Conservation (phyloP, 164 flowering plant genomes). For the Malania oleifera region DNA sequence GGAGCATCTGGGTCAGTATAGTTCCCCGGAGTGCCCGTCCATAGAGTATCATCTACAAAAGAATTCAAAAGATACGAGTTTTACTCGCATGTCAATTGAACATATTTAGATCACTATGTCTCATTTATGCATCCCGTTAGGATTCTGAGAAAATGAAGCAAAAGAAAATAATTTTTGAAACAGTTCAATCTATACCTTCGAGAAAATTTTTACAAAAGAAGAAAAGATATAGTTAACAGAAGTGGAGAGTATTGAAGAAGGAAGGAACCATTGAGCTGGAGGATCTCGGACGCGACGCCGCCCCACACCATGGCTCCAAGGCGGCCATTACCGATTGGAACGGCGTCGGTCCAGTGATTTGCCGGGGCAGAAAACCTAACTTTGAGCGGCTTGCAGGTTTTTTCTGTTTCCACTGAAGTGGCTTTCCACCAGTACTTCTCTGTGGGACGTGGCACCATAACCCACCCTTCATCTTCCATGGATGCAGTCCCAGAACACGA, state of each 20-base stretch:
- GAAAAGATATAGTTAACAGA: no score
- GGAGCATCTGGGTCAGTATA: constrained; percentile 70
- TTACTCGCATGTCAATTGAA: no score
- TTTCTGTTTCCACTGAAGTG: constrained; percentile 14
- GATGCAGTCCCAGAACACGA: not conserved
- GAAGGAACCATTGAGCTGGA: constrained; percentile 76
- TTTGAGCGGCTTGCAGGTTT: constrained; percentile 37
- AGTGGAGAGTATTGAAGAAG: no score
- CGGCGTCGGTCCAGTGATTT: constrained; percentile 87
- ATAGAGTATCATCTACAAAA: constrained; percentile 66
- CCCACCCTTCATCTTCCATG: constrained; percentile 48
- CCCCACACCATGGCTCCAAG: constrained; percentile 99
- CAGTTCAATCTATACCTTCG: no score
- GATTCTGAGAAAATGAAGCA: no score
- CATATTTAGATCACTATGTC: no score
- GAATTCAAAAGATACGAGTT: not conserved
- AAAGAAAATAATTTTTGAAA: no score
- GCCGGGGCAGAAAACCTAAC: constrained; percentile 59
- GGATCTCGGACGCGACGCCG: constrained; percentile 56
- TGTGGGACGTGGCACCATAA: constrained; percentile 35
- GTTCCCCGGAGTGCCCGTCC: constrained; percentile 87
- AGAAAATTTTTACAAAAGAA: no score
- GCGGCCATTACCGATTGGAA: constrained; percentile 90
- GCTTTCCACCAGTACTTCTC: constrained; percentile 55
- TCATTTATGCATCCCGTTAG: no score